Evolutionary conservation across 2,329 filamentous ascomycete genomes (phyloP).

Genomic region (Periconia macrospinosa): DNA sequence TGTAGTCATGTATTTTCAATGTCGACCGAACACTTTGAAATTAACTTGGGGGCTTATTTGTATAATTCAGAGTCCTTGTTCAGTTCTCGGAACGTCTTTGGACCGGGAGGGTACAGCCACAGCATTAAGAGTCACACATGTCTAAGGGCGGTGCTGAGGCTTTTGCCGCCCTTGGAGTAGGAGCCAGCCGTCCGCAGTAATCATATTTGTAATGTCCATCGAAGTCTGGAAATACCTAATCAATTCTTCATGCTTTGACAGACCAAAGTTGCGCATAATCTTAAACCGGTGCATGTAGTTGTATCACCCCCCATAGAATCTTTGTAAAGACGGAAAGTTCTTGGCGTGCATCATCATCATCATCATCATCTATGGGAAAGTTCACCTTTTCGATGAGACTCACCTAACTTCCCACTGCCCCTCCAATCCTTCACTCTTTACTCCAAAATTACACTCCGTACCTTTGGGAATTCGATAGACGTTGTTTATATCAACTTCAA

Average conservation of each 20-base stretch:
- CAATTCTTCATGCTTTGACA: no score
- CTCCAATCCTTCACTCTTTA: background rate
- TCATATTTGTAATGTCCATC: no score
- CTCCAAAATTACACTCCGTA: background rate
- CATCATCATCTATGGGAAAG: no score
- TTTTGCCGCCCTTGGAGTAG: slow-evolving; percentile 19
- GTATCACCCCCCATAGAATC: background rate
- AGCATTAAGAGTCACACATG: slow-evolving; percentile 36
- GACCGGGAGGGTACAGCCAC: slow-evolving; percentile 30
- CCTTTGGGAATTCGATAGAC: background rate
- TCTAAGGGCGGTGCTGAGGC: slow-evolving; percentile 29
- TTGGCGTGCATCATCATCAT: slow-evolving; percentile 38
- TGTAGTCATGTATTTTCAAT: no score
- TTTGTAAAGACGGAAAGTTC: slow-evolving; percentile 4
- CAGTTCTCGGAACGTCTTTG: slow-evolving; percentile 2
- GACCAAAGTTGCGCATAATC: background rate
- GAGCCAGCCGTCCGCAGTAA: no score
- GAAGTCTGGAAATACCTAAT: no score
- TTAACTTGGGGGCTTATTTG: no score
- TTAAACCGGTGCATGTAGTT: background rate
- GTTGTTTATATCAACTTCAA: background rate
- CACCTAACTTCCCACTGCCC: no score
- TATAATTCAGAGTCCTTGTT: no score
- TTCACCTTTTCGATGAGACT: no score
- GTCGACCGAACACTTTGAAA: no score